phyloP scores from a whole-genome alignment of 192 early-diverging fungal genomes.

The Umbelopsis ramanniana region DNA sequence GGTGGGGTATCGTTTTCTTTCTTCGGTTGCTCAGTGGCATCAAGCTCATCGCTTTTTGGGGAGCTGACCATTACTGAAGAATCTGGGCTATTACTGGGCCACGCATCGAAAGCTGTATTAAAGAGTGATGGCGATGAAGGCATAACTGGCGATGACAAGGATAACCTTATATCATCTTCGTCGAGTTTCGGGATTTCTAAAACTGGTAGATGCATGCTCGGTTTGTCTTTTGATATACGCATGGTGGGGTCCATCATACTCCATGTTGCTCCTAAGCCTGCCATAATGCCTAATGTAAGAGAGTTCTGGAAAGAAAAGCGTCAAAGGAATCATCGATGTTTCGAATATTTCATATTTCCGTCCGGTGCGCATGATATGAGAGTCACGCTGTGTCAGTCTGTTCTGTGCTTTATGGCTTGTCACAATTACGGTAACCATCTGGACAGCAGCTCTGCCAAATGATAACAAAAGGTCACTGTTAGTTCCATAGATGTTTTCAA shows the following conservation, averaged over 20 bases:
- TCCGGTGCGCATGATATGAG: no score
- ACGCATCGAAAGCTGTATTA: not conserved
- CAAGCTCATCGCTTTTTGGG: not conserved
- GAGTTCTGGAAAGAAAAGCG: not conserved
- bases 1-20: no score
- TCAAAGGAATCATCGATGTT: no score
- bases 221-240: not conserved
- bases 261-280: not conserved
- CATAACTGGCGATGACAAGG: not conserved
- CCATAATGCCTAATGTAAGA: not conserved
- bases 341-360: no score
- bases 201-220: not conserved
- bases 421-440: no score
- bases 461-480: no score
- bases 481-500: no score
- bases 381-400: no score
- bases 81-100: not conserved
- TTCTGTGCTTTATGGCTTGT: no score
- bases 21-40: no score
- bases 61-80: not conserved
- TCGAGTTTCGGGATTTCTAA: not conserved
- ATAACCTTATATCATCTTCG: not conserved
- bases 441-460: no score
- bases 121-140: constrained; percentile 1
- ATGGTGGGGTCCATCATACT: constrained; percentile 17